phyloP scores from a whole-genome alignment of 768 basidiomycete genomes.

The Suillus placidus region DNA sequence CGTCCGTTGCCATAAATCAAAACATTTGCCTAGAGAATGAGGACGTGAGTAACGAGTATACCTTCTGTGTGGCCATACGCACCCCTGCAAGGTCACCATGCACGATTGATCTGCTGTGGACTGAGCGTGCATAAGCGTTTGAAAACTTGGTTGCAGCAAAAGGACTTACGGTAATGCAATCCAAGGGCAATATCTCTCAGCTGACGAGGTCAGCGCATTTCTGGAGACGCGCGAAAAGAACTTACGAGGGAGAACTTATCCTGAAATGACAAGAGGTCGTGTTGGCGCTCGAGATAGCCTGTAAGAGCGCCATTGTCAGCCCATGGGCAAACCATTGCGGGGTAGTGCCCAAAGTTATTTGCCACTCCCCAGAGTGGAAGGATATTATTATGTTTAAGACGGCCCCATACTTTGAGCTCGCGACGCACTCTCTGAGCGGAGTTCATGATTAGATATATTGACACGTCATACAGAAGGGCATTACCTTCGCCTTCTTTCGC shows the following conservation, averaged over 20 bases:
- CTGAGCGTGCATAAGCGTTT: neutral
- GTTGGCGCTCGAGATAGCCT: constrained; percentile 16
- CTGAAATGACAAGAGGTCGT: constrained; percentile 7
- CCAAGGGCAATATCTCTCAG: neutral
- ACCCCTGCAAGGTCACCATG: constrained; percentile 14
- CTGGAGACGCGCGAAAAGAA: neutral
- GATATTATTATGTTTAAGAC: constrained; percentile 21
- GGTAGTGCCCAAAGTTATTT: constrained; percentile 21
- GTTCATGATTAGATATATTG: neutral
- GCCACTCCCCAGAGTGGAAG: constrained; percentile 22
- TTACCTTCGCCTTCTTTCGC: neutral
- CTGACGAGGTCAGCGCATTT: neutral
- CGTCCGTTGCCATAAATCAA: constrained; percentile 43
- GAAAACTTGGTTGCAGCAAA: neutral
- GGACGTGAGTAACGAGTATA: neutral
- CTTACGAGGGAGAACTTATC: constrained; percentile 22
- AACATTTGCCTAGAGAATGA: constrained; percentile 1
- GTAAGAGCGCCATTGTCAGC: constrained; percentile 19
- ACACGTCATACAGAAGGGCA: neutral
- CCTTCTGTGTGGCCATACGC: neutral
- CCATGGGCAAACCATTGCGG: constrained; percentile 28
- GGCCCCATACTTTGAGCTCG: constrained; percentile 25
- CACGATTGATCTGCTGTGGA: neutral
- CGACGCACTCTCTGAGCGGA: constrained; percentile 18
- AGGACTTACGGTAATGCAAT: too few species aligned